These are phyloP conservation scores for Sporobolomyces roseus DNA, from an alignment of 768 basidiomycete genomes.

Conservation along the genomic window DNA sequence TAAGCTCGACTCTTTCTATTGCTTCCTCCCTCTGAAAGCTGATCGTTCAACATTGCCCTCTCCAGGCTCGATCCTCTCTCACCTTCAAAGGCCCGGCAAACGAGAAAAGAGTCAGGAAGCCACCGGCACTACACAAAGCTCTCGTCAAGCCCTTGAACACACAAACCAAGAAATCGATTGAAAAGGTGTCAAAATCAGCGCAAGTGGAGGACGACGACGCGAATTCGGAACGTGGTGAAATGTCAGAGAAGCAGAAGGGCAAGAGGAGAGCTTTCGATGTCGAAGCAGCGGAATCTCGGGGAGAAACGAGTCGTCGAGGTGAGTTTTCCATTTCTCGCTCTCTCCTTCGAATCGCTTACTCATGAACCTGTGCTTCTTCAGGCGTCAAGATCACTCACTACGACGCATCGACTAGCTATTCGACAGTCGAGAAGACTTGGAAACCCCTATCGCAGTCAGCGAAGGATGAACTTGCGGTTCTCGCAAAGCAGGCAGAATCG, in stretches of 20 bases:
- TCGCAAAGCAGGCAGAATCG: neutral
- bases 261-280: neutral
- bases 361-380: neutral
- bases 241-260: neutral
- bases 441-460: neutral
- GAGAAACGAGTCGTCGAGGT: neutral
- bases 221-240: neutral
- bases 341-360: neutral
- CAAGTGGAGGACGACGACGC: neutral
- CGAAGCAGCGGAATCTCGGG: neutral
- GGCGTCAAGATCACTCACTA: neutral
- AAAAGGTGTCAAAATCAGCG: neutral
- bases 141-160: neutral
- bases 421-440: constrained; percentile 12
- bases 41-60: constrained; percentile 4
- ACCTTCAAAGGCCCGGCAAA: constrained; percentile 19
- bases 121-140: neutral
- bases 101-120: neutral
- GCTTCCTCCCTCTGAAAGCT: too few relatives aligned
- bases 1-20: too few relatives aligned
- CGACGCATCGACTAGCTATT: neutral
- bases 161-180: neutral
- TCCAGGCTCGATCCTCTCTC: neutral
- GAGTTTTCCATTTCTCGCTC: neutral
- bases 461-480: neutral